A percentile compares a stretch with the other conserved stretches of the same genome.
Evolutionary conservation across 768 basidiomycete species (phyloP).

Genomic region (Hericium rajendrae): DNA sequence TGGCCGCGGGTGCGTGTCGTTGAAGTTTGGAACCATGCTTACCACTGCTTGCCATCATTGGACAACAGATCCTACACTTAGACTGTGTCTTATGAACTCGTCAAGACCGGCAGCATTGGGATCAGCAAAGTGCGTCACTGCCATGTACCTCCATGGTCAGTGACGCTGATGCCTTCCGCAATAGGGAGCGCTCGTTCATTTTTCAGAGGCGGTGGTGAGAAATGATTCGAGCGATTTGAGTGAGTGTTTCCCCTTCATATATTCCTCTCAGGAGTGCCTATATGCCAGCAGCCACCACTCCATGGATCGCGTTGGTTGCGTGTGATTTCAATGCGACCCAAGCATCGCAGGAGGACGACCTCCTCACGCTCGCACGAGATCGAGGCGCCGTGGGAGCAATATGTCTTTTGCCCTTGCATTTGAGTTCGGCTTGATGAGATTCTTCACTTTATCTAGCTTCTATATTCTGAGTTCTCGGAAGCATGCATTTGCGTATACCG

Average conservation of each 20-base stretch:
- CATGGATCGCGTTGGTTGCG: slow-evolving; percentile 85
- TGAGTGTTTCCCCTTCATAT: slow-evolving; percentile 21
- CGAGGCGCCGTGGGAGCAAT: background rate
- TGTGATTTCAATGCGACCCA: slow-evolving; percentile 77
- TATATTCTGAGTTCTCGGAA: too few species aligned
- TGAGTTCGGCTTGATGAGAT: too few species aligned
- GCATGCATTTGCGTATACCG: too few species aligned
- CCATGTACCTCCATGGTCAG: background rate
- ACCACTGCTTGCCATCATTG: too few species aligned
- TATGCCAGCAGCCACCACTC: slow-evolving; percentile 49
- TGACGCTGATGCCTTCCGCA: background rate
- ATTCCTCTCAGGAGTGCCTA: background rate
- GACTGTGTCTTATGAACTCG: slow-evolving; percentile 52
- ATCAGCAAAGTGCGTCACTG: slow-evolving; percentile 42
- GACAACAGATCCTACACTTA: slow-evolving; percentile 20
- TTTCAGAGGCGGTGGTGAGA: slow-evolving; percentile 45
- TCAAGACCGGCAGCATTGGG: slow-evolving; percentile 37
- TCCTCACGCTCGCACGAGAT: slow-evolving; percentile 67
- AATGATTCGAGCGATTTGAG: slow-evolving; percentile 37
- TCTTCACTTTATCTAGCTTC: too few species aligned
- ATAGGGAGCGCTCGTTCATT: slow-evolving; percentile 79
- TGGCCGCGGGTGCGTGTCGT: too few species aligned
- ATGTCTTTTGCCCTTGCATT: too few species aligned
- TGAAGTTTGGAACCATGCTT: too few species aligned
- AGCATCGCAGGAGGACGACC: slow-evolving; percentile 49